A percentile compares a stretch with the other conserved stretches of the same genome.
Evolutionary conservation across 495 filamentous ascomycete species (phyloP).

Genomic region (Podospora conica): DNA sequence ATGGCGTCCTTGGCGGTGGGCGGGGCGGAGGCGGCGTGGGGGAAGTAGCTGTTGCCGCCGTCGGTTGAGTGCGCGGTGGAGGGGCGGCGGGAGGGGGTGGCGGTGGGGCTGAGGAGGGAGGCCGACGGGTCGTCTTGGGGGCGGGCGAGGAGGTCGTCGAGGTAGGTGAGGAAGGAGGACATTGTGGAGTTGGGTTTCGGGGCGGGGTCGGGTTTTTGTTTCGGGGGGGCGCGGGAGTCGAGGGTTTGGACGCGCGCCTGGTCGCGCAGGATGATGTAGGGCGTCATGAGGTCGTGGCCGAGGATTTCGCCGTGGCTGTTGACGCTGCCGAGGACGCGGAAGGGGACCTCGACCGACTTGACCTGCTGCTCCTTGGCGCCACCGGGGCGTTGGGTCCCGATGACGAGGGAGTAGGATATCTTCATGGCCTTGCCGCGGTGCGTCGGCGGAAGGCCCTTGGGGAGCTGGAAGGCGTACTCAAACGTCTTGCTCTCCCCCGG

Average conservation of each 20-base stretch:
- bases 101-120: slow-evolving; percentile 65
- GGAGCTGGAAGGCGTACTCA: slow-evolving; percentile 77
- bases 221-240: slow-evolving; percentile 25
- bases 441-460: slow-evolving; percentile 79
- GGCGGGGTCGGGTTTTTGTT: slow-evolving; percentile 7
- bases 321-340: slow-evolving; percentile 87
- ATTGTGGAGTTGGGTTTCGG: slow-evolving; percentile 31
- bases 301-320: slow-evolving; percentile 59
- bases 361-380: slow-evolving; percentile 72
- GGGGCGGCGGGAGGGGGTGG: slow-evolving; percentile 48
- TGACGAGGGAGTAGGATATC: slow-evolving; percentile 82
- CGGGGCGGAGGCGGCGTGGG: slow-evolving; percentile 20
- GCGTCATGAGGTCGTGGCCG: slow-evolving; percentile 84
- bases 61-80: slow-evolving; percentile 39
- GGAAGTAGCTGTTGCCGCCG: slow-evolving; percentile 17
- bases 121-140: slow-evolving; percentile 45
- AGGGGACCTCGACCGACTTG: slow-evolving; percentile 86
- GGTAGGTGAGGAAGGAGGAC: slow-evolving; percentile 67
- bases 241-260: slow-evolving; percentile 60
- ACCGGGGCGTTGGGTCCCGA: slow-evolving; percentile 85
- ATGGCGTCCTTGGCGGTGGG: slow-evolving; percentile 75
- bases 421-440: slow-evolving; percentile 93
- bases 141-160: slow-evolving; percentile 69
- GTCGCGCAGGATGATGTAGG: slow-evolving; percentile 84
- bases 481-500: slow-evolving; percentile 88